Evolutionary conservation across 2,329 filamentous ascomycete genomes (phyloP).

Genomic region (Pseudogymnoascus sp.): DNA sequence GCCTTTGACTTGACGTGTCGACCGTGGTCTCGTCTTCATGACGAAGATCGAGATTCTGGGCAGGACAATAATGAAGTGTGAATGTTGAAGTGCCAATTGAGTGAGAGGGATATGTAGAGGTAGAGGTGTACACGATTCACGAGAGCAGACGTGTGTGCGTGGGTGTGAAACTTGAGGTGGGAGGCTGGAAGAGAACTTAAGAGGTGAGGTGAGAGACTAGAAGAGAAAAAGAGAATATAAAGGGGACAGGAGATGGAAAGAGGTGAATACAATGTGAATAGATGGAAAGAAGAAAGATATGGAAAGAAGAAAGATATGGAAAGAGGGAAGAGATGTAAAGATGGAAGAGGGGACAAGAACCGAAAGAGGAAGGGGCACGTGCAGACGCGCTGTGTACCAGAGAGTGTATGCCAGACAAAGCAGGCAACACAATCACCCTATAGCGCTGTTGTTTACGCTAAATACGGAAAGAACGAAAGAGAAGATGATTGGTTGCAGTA

Average conservation of each 20-base stretch:
- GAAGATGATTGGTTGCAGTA: background rate
- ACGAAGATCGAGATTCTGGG: background rate
- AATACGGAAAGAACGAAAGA: background rate
- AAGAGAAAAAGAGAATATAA: background rate
- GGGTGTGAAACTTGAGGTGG: background rate
- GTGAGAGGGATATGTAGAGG: background rate
- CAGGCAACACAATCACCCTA: background rate
- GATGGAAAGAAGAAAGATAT: too few species aligned
- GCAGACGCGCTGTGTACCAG: background rate
- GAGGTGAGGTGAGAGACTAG: background rate
- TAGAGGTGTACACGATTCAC: background rate
- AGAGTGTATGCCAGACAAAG: background rate
- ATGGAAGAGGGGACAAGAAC: background rate
- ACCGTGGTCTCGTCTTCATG: background rate
- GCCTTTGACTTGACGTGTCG: background rate
- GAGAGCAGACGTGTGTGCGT: background rate
- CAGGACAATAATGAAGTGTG: background rate
- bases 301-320: background rate
- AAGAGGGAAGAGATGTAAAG: background rate
- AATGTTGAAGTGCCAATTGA: background rate
- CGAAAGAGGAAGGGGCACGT: background rate
- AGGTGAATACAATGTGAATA: background rate
- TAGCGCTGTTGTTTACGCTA: background rate
- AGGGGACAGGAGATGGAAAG: background rate
- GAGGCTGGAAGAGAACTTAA: background rate